Evolutionary conservation across 2,329 filamentous ascomycete species (phyloP), one percentile per base, ranked within the genome.

Genomic region (Colletotrichum sp.): DNA sequence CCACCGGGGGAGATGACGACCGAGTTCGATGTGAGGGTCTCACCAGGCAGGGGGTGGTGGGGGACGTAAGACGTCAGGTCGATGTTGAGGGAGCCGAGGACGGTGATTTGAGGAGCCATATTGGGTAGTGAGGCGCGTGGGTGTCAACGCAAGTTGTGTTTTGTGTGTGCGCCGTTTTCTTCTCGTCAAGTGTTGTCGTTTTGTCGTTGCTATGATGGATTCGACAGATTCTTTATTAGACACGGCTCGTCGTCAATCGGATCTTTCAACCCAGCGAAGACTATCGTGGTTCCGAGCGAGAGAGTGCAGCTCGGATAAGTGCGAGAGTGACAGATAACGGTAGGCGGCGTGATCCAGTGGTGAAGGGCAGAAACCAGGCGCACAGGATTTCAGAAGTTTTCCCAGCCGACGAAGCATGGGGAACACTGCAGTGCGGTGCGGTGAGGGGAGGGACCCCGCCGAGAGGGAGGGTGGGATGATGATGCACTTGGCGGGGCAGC

Each of bases 11-110:
- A 95, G 43, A 93, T 95, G 80, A 89, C 89, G 85, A 98, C 98
- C 24, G 91, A 92, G 76, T 87, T 92, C 62, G 95, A 90, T 4
- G 94, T 96, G 66, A 98, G 89, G 4, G 96, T 98, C 85, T 99
- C 96, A 77, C 96, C 97, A 1, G 93, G 92, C 2, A 89, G 86
- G 2, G 97, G 96, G 76, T 98, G 91, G 76, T 96, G 94, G 7
- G 94, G 88, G 38, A 97, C 97, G 79, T 95, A 92, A 54, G 95
- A 96, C 76, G 98, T 94, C 76, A 98, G 92, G 86, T 99, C 96
- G 82, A 95, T 94, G 85, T 98, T 98, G 75, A 99, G 92, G 38
- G 96, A 98, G 78, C 96, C 96, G 78, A 98, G 92, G 76, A 98
- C 90, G 76, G 93, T 93, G 82, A 98, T 97, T 79, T 83, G 83